Conservation (phyloP, 441 rosid genomes). For the Daphne laureola region DNA sequence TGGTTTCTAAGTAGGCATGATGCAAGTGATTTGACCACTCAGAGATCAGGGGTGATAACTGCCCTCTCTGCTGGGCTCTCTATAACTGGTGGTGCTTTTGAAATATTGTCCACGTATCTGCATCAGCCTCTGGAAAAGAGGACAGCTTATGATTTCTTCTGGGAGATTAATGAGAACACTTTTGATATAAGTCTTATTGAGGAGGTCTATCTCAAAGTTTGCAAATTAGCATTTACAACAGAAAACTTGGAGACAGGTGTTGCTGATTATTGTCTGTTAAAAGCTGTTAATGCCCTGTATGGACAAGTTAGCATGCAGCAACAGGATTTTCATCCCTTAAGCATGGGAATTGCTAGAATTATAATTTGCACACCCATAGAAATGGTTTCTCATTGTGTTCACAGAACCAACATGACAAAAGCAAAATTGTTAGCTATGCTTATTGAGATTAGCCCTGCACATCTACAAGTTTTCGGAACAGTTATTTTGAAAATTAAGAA, state of each 20-base stretch:
- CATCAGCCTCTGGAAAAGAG: constrained; percentile 40
- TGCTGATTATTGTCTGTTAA: constrained; percentile 64
- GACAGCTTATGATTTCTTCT: constrained; percentile 32
- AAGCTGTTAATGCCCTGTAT: constrained; percentile 43
- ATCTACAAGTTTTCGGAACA: constrained; percentile 59
- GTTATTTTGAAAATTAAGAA: constrained; percentile 31
- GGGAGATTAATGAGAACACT: constrained; percentile 44
- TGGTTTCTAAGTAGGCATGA: constrained; percentile 50
- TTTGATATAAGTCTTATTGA: constrained; percentile 46
- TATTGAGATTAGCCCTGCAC: constrained; percentile 70
- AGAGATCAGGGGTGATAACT: constrained; percentile 23
- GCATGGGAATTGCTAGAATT: constrained; percentile 42
- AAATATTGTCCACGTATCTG: constrained; percentile 42
- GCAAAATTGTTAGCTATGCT: constrained; percentile 62
- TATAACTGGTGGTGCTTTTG: constrained; percentile 65
- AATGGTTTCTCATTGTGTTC: constrained; percentile 52
- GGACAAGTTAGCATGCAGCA: constrained; percentile 29
- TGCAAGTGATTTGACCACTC: constrained; percentile 20
- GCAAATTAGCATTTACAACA: constrained; percentile 42
- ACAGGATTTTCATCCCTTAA: constrained; percentile 49
- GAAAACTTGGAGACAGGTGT: constrained; percentile 26
- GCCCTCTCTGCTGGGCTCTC: constrained; percentile 49
- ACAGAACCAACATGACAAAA: constrained; percentile 37
- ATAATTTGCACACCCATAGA: constrained; percentile 53
- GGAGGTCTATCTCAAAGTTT: constrained; percentile 47